Evolutionary conservation across 352 stramenopile species (phyloP), one percentile per base, ranked within the genome.

Genomic region (Pseudoperonospora humuli): DNA sequence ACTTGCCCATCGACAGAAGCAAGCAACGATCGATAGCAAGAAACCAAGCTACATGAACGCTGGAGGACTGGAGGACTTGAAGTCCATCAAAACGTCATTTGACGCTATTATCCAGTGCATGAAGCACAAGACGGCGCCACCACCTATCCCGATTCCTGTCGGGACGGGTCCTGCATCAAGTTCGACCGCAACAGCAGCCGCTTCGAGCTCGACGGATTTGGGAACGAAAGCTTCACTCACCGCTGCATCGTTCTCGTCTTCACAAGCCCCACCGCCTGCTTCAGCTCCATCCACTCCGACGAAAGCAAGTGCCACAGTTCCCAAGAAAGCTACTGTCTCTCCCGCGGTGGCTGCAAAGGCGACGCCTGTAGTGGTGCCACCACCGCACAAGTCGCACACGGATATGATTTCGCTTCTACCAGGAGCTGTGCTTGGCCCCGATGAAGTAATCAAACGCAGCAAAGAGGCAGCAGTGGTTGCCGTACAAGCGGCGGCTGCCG

Each of bases 391-490:
- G 33, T 93, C 80, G 7, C 75, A 93, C 27, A 57, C 70, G 0
- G 80, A 89, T 25, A 80, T 90, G 40, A 65, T 87, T 19, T 72
- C 71, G 21, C 42, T 87, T 18, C 42, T 93, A 11, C 74, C 77
- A 19, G 57, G 50, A 5, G 43, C 54, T 3, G 52, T 72, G 2
- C 43, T 93, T 10, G 65, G 63, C 3, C 80, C 80, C 14, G 80
- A 93, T 40, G 77, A 93, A 59, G 80, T 93, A 20, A 93, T 93
- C 47, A 89, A 90, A 40, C 75, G 78, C 25, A 89, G 77, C 54
- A 93, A 93, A 40, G 72, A 88, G 45, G 71, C 76, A 0, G 77
- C 80, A 8, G 75, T 82, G 3, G 70, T 76, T 6, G 75, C 76
- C 6, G 75, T 89, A 3, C 77, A 93, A 58, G 75, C 75, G 18